Base-by-base conservation (phyloP, 1,139 yeast genomes). In the Saccharomycopsis crataegensis region DNA sequence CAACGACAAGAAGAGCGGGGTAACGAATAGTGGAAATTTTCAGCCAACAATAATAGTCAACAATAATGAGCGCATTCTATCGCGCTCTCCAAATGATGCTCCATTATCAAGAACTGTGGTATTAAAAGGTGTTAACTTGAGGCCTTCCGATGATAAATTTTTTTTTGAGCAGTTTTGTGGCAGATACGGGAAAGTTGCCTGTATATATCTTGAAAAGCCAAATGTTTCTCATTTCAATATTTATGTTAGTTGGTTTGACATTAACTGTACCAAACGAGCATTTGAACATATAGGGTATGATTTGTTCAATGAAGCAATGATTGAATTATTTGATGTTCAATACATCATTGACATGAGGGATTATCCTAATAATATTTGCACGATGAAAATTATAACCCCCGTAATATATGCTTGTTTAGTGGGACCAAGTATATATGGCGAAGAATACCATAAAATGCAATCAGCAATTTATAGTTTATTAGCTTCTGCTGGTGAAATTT, bases 181-280 rank as follows among this genome's bases (percentile, higher is more conserved):
- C 9, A 8, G 12, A 6, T 53, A 38, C 43, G 56, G 56, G 7
- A 43, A 49, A 8, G 43, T 53, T 31, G 46, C 48, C 6, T 8
- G 46, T 28, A 43, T 45, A n/a, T 17, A 45, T 6, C 34, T 42
- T 31, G 17, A 33, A 16, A 32, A 22, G 28, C 28, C 4, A 22
- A 22, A 22, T 22, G 28, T 22, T 22, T 22, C 28, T 22, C 4
- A 22, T 22, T 22, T 22, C 28, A 22, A 22, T 22, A 22, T 22
- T 22, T 22, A 22, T 22, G 28, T 22, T 4, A 22, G 28, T 12
- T 54, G 57, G 57, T 54, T 48, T 37, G 56, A 52, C 28, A 14
- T 54, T 8, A 43, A 49, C 11, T 16, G 41, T 40, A 48, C 56
- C n/a, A 31, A 41, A 9, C 16, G 12, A 12, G 57, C 57, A 22